These are phyloP conservation scores for Ananas comosus DNA, from an alignment of 176 grass and related monocot species.

Conservation along the genomic window DNA sequence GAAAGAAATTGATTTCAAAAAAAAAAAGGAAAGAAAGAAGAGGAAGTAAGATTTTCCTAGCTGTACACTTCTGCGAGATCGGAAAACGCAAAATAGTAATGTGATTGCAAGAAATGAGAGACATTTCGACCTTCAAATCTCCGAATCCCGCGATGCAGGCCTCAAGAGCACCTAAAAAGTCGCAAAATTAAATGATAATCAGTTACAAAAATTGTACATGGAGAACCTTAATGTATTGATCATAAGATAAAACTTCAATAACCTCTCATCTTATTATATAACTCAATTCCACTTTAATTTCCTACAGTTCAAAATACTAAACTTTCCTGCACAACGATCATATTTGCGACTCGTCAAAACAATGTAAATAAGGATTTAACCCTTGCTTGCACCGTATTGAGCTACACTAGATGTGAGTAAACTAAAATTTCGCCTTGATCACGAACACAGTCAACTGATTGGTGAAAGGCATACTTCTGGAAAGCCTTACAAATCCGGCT, in stretches of 20 bases:
- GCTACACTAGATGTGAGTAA: too few species aligned
- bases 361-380: too few species aligned
- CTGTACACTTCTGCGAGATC: neutral
- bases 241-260: too few species aligned
- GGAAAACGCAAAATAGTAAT: neutral
- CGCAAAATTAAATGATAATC: too few species aligned
- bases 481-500: constrained; percentile 59
- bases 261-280: too few species aligned
- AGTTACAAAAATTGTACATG: too few species aligned
- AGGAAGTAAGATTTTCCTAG: neutral
- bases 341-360: neutral
- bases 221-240: too few species aligned
- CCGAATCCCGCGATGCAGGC: constrained; percentile 28
- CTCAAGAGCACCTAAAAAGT: constrained; percentile 42
- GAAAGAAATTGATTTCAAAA: neutral
- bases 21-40: neutral
- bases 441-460: neutral
- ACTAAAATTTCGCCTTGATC: neutral
- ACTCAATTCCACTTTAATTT: too few species aligned
- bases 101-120: neutral
- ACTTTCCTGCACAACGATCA: too few species aligned
- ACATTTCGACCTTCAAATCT: constrained; percentile 28
- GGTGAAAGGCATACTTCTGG: constrained; percentile 49
- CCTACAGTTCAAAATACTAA: too few species aligned
- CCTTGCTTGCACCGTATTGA: too few species aligned